Conservation (phyloP, 176 grass and related monocot species). For the Phoenix dactylifera region DNA sequence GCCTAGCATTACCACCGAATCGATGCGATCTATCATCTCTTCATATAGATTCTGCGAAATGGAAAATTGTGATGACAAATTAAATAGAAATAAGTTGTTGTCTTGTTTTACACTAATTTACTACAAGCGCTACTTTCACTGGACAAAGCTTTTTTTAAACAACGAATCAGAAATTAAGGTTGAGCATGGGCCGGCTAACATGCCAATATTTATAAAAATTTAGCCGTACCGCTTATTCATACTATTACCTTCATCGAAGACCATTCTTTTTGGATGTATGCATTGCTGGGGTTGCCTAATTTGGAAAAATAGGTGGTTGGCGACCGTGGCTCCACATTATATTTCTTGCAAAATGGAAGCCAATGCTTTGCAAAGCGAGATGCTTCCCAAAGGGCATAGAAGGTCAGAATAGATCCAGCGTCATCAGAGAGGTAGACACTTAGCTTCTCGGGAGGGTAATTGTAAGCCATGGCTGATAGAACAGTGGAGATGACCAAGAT, state of each 20-base stretch:
- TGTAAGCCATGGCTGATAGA: slow-evolving; percentile 75
- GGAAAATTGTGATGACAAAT: background rate
- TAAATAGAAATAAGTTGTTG: no score
- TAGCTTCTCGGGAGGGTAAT: slow-evolving; percentile 52
- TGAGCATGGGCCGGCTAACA: no score
- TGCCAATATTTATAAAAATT: background rate
- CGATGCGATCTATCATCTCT: slow-evolving; percentile 42
- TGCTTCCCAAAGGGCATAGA: slow-evolving; percentile 44
- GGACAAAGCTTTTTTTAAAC: no score
- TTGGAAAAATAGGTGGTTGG: slow-evolving; percentile 45
- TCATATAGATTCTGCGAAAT: slow-evolving; percentile 41
- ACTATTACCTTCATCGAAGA: slow-evolving; percentile 39
- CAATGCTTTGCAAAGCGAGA: slow-evolving; percentile 57
- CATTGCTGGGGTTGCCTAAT: slow-evolving; percentile 16
- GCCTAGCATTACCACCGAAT: slow-evolving; percentile 29
- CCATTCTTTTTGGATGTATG: slow-evolving; percentile 24
- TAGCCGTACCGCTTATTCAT: background rate
- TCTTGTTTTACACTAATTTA: no score
- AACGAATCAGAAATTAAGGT: no score
- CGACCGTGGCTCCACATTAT: slow-evolving; percentile 50
- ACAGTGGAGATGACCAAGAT: slow-evolving; percentile 65
- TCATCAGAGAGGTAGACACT: slow-evolving; percentile 67
- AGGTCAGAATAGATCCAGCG: slow-evolving; percentile 33
- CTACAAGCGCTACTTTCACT: no score
- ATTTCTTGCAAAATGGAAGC: slow-evolving; percentile 63